Conservation (phyloP, 768 basidiomycete species). For the Mycena metata region DNA sequence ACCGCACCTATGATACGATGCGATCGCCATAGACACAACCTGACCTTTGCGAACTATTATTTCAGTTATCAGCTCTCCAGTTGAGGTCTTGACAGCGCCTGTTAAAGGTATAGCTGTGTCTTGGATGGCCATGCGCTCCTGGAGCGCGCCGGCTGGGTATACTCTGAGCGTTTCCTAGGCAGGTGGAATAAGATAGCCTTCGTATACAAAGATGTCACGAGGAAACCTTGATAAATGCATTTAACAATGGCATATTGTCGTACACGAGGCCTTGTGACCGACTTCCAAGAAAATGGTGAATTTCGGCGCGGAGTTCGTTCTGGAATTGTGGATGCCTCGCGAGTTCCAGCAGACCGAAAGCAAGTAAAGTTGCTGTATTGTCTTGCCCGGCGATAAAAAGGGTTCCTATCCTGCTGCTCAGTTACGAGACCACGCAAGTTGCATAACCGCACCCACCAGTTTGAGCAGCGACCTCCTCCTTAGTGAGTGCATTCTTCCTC, state of each 20-base stretch:
- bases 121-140: slow-evolving; percentile 24
- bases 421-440: slow-evolving; percentile 2
- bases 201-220: not conserved
- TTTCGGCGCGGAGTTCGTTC: slow-evolving; percentile 28
- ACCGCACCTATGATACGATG: slow-evolving; percentile 29
- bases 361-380: slow-evolving; percentile 14
- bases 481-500: slow-evolving; percentile 18
- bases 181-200: not conserved
- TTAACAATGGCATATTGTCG: slow-evolving; percentile 31
- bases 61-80: slow-evolving; percentile 1
- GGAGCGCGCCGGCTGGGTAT: slow-evolving; percentile 16
- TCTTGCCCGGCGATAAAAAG: slow-evolving; percentile 10
- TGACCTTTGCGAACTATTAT: slow-evolving; percentile 30
- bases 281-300: slow-evolving; percentile 9
- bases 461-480: slow-evolving; percentile 25
- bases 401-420: slow-evolving; percentile 1
- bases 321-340: slow-evolving; percentile 28
- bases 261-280: not conserved
- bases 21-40: slow-evolving; percentile 11
- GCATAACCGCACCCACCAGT: slow-evolving; percentile 19
- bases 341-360: slow-evolving; percentile 30
- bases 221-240: slow-evolving; percentile 37
- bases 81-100: slow-evolving; percentile 5
- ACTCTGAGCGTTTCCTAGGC: slow-evolving; percentile 32
- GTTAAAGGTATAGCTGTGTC: slow-evolving; percentile 26